These are phyloP conservation scores for Penicillium pulvis DNA, from an alignment of 495 filamentous ascomycete genomes.

Conservation along the genomic window DNA sequence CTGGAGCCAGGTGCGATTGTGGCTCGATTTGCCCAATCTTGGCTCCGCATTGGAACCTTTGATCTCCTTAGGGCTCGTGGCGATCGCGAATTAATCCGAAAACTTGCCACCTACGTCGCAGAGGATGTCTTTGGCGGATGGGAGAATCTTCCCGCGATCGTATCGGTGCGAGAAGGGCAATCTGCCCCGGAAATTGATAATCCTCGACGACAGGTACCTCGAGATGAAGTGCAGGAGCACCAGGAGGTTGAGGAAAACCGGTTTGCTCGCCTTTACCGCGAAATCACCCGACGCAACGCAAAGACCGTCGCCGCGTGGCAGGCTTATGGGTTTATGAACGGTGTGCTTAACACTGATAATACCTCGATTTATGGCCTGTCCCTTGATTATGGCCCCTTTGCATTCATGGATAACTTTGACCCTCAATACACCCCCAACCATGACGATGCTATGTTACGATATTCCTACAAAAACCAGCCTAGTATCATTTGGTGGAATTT, in stretches of 20 bases:
- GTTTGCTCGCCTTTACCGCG: slow-evolving; percentile 83
- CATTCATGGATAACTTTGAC: slow-evolving; percentile 95
- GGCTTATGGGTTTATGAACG: slow-evolving; percentile 97
- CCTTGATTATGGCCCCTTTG: slow-evolving; percentile 94
- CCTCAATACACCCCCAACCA: slow-evolving; percentile 95
- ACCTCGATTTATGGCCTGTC: slow-evolving; percentile 86
- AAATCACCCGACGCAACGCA: slow-evolving; percentile 84
- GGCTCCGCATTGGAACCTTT: slow-evolving; percentile 93
- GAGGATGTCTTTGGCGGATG: slow-evolving; percentile 86
- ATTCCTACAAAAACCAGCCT: slow-evolving; percentile 91
- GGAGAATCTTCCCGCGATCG: slow-evolving; percentile 68
- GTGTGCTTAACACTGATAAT: slow-evolving; percentile 95
- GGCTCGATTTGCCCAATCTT: slow-evolving; percentile 83
- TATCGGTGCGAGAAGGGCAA: slow-evolving; percentile 33
- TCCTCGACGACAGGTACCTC: slow-evolving; percentile 51
- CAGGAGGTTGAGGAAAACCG: slow-evolving; percentile 73
- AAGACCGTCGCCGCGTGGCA: slow-evolving; percentile 92
- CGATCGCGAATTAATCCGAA: slow-evolving; percentile 70
- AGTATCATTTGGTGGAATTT: slow-evolving; percentile 99
- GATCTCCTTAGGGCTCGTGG: slow-evolving; percentile 81
- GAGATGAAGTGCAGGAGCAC: slow-evolving; percentile 63
- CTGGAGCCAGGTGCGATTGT: slow-evolving; percentile 95
- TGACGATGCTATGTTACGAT: slow-evolving; percentile 84
- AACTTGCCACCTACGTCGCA: slow-evolving; percentile 76
- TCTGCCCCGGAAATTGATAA: slow-evolving; percentile 43